Conservation (phyloP, 495 filamentous ascomycete genomes). For the Hypoxylon trugodes region DNA sequence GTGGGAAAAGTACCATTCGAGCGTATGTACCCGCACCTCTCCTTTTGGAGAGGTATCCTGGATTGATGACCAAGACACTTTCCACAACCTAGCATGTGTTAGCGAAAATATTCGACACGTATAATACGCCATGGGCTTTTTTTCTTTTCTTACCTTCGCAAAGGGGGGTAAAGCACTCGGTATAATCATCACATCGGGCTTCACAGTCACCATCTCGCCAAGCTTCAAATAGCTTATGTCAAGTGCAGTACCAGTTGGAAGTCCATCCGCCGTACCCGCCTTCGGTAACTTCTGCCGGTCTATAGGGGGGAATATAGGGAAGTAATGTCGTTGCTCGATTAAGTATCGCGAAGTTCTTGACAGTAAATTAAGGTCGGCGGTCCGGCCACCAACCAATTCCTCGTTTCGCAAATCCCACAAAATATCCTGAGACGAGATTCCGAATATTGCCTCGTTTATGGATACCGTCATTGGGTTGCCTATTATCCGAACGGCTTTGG, state of each 20-base stretch:
- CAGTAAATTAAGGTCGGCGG: slow-evolving; percentile 65
- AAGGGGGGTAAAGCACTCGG: slow-evolving; percentile 86
- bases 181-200: slow-evolving; percentile 84
- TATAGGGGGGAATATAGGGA: slow-evolving; percentile 83
- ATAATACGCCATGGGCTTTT: not conserved
- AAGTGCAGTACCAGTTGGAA: slow-evolving; percentile 73
- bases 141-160: slow-evolving; percentile 72
- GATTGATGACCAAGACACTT: slow-evolving; percentile 85
- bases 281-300: slow-evolving; percentile 72
- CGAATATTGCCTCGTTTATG: slow-evolving; percentile 84
- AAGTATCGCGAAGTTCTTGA: slow-evolving; percentile 74
- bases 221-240: slow-evolving; percentile 88
- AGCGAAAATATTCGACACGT: slow-evolving; percentile 7
- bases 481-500: slow-evolving; percentile 77
- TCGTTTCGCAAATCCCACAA: slow-evolving; percentile 81
- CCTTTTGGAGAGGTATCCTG: slow-evolving; percentile 84
- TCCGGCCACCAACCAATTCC: slow-evolving; percentile 68
- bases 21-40: slow-evolving; percentile 83
- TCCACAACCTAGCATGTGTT: slow-evolving; percentile 73
- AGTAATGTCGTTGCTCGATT: slow-evolving; percentile 88
- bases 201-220: slow-evolving; percentile 85
- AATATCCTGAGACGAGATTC: slow-evolving; percentile 82
- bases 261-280: slow-evolving; percentile 62
- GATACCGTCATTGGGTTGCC: slow-evolving; percentile 88
- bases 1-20: slow-evolving; percentile 74